Percentiles rank a stretch among this genome's conserved stretches.
phyloP scores from a whole-genome alignment of 1,284 basidiomycete species.

The Sutorius eximius region DNA sequence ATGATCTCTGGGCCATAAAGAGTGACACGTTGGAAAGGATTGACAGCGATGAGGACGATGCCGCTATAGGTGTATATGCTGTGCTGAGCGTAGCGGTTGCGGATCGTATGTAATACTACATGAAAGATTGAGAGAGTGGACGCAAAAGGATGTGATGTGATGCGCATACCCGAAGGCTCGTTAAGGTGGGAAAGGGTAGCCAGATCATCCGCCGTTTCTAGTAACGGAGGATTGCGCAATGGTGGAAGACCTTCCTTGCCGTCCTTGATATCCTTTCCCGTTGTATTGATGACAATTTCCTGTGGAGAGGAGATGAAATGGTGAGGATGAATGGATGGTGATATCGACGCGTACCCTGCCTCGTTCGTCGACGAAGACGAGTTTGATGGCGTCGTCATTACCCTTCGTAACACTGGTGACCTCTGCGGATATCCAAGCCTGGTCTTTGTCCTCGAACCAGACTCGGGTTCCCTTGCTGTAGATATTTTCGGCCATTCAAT shows the following conservation, averaged over 20 bases:
- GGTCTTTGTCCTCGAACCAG: constrained; percentile 91
- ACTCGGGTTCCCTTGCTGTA: constrained; percentile 83
- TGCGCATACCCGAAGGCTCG: constrained; percentile 84
- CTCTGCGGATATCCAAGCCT: constrained; percentile 90
- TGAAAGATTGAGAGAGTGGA: not conserved
- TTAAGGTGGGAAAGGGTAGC: constrained; percentile 98
- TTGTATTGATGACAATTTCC: constrained; percentile 80
- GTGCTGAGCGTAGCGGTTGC: constrained; percentile 95
- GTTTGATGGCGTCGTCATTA: constrained; percentile 69
- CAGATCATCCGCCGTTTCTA: constrained; percentile 97
- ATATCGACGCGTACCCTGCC: constrained; percentile 63
- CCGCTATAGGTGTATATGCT: constrained; percentile 99
- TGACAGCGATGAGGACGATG: constrained; percentile 97
- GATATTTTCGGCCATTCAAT: constrained; percentile 78
- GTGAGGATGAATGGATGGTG: constrained; percentile 8
- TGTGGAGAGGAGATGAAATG: constrained; percentile 33
- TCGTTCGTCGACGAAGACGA: constrained; percentile 81
- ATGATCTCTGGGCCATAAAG: constrained; percentile 96
- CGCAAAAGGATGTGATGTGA: not conserved
- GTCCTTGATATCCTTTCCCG: constrained; percentile 73
- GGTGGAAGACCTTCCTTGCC: constrained; percentile 82
- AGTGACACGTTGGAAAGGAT: constrained; percentile 94
- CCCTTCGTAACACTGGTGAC: constrained; percentile 65
- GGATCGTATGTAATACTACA: constrained; percentile 92
- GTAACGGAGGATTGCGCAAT: constrained; percentile 91